Evolutionary conservation across 2,329 filamentous ascomycete species (phyloP), one percentile per base, ranked within the genome.

Genomic region (Coniosporium tulheliwenetii): DNA sequence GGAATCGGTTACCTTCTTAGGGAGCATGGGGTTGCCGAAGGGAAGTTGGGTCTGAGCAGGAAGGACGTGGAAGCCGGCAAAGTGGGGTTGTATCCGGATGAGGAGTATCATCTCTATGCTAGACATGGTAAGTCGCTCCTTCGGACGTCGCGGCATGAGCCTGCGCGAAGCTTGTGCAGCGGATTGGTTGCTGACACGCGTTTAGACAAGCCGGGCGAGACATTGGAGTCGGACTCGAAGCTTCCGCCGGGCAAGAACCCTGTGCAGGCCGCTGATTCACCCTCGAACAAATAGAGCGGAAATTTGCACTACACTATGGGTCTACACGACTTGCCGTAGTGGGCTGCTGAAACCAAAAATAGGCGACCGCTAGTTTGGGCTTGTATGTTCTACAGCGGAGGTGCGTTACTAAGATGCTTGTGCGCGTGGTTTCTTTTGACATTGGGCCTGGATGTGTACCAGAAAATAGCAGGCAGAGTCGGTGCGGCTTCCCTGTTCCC

Each of bases 21-120:
- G 65, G 16, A 75, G 71, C 35, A 80, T 80, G 76, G 76, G 76
- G 37, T 59, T 78, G 49, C 66, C 64, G 41, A 73, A 69, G 63
- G 59, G 42, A 74, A 76, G 56, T 61, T 75, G 40, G 56, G 52
- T 10, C 55, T 78, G 44, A 70, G 68, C 2, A 62, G 75, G 44
- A 64, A 67, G 49, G 72, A 79, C 14, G 74, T 79, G 5, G 72
- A 77, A 60, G 64, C 53, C 38, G 75, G 75, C 2, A 62, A 62
- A 42, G 65, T 68, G 5, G 63, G 63, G 30, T 62, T 66, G 48
- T 66, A 64, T 47, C 46, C 52, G 14, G 66, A 70, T 47, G 66
- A 69, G 52, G 64, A 68, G 52, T 68, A 62, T 46, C 53, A 59
- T 38, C 53, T 69, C 34, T 70, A 69, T 51, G 66, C 66, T 38